Conservation (phyloP, 495 filamentous ascomycete species). For the Delitschia confertaspora region DNA sequence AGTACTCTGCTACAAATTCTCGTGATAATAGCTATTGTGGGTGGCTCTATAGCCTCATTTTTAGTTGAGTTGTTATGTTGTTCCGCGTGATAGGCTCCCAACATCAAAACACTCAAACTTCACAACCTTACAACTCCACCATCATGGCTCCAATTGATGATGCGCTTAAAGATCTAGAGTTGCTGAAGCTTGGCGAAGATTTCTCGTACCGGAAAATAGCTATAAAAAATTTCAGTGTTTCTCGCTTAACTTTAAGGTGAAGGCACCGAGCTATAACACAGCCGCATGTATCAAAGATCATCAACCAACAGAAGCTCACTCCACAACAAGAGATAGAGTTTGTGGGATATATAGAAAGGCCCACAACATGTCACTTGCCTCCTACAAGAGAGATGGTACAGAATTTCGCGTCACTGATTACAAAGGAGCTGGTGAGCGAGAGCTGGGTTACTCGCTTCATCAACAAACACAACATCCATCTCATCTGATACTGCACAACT, state of each 20-base stretch:
- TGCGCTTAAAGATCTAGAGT: neutral
- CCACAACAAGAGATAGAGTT: neutral
- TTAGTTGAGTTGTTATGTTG: too few relatives aligned
- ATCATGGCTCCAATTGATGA: conserved; percentile 6
- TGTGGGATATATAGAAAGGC: conserved; percentile 5
- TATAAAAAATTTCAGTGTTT: too few relatives aligned
- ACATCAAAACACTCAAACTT: too few relatives aligned
- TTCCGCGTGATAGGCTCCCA: too few relatives aligned
- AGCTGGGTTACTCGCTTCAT: conserved; percentile 6
- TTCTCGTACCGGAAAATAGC: neutral
- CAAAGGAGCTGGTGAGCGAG: neutral
- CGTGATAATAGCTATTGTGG: too few relatives aligned
- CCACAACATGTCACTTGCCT: conserved; percentile 2
- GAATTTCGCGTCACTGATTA: conserved; percentile 4
- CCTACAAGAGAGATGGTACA: conserved; percentile 6
- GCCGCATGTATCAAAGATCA: too few relatives aligned
- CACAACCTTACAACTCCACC: too few relatives aligned
- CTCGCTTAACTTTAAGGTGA: too few relatives aligned
- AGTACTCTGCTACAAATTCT: too few relatives aligned
- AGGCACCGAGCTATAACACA: too few relatives aligned
- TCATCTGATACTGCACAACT: conserved; percentile 1
- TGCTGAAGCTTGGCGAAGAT: neutral
- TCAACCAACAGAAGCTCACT: neutral
- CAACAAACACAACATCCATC: neutral
- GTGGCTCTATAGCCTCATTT: too few relatives aligned